phyloP scores from a whole-genome alignment of 2,329 filamentous ascomycete species.

The Akanthomyces lecanii region DNA sequence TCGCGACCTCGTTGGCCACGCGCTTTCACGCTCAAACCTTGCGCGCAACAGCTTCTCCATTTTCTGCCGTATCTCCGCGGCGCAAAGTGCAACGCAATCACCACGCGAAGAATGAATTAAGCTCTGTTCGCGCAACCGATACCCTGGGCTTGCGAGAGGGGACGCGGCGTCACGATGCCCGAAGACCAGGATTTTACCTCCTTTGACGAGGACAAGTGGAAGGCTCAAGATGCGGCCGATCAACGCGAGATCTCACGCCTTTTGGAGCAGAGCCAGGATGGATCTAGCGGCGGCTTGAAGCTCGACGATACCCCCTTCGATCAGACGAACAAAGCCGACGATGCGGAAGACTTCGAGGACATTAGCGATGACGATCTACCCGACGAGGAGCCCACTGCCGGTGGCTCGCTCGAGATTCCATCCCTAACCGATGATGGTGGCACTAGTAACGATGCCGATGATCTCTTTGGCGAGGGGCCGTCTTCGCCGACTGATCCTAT shows the following conservation, averaged over 20 bases:
- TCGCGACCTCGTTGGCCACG: neutral
- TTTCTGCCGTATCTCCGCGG: neutral
- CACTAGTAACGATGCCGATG: constrained; percentile 58
- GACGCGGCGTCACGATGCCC: constrained; percentile 27
- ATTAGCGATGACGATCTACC: constrained; percentile 89
- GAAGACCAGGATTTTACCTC: constrained; percentile 33
- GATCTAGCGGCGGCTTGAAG: constrained; percentile 35
- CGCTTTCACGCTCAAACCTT: neutral
- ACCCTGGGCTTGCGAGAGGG: constrained; percentile 4
- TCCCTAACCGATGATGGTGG: constrained; percentile 56
- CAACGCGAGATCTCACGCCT: constrained; percentile 44
- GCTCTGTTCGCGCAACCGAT: neutral
- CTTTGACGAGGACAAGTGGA: constrained; percentile 34
- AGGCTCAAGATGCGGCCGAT: constrained; percentile 45
- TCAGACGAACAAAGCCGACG: constrained; percentile 76
- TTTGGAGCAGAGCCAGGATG: constrained; percentile 40
- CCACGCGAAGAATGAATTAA: constrained; percentile 10
- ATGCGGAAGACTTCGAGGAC: constrained; percentile 87
- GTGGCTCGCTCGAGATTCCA: constrained; percentile 45
- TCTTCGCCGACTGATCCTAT: constrained; percentile 45
- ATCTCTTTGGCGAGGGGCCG: constrained; percentile 63
- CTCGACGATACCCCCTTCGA: constrained; percentile 50
- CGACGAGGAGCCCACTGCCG: constrained; percentile 58
- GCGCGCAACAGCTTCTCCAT: neutral
- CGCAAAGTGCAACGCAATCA: neutral